Percentiles rank a stretch among this genome's conserved stretches.
Conservation (phyloP, 176 grass and related monocot species). For the Eragrostis curvula region DNA sequence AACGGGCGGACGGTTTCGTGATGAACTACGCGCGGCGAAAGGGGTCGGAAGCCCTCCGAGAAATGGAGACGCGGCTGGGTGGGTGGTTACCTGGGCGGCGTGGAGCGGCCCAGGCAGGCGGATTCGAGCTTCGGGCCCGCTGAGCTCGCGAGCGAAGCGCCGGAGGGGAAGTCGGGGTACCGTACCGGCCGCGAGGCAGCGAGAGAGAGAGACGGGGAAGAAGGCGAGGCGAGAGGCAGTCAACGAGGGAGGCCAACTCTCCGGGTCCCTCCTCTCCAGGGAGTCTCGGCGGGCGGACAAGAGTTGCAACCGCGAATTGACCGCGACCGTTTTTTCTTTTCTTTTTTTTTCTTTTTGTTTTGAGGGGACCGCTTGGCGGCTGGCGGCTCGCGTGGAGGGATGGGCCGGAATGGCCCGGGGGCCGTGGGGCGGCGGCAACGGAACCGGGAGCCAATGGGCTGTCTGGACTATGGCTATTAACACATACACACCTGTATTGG, state of each 20-base stretch:
- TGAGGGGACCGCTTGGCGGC: neutral
- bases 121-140: neutral
- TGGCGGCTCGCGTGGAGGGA: neutral
- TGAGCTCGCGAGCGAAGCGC: neutral
- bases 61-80: neutral
- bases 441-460: no score
- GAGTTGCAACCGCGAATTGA: neutral
- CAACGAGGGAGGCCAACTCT: slow-evolving; percentile 25
- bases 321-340: no score
- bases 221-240: slow-evolving; percentile 22
- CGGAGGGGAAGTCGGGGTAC: neutral
- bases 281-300: neutral
- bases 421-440: neutral
- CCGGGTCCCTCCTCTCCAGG: neutral
- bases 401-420: neutral
- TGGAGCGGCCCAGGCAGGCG: neutral
- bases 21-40: neutral
- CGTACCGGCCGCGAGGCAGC: no score
- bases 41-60: neutral
- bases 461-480: no score
- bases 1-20: neutral
- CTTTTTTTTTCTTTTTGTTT: no score
- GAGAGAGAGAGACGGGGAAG: neutral
- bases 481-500: no score
- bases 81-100: slow-evolving; percentile 28